phyloP scores from a whole-genome alignment of 768 basidiomycete genomes.

The Suillus americanus region DNA sequence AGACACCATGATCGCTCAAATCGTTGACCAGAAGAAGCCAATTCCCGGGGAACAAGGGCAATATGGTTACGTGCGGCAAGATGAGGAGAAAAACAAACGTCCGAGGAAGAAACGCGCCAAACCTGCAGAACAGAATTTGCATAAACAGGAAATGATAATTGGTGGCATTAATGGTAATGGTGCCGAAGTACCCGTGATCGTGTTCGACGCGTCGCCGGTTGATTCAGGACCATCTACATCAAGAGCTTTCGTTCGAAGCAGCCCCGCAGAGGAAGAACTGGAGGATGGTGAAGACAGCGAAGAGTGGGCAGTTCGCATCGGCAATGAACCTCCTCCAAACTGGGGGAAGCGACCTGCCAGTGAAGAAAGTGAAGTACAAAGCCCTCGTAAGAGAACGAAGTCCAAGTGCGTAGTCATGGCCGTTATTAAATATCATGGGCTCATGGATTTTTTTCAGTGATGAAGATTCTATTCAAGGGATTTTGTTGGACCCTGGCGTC shows the following conservation, averaged over 20 bases:
- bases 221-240: conserved; percentile 31
- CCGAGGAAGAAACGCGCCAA: conserved; percentile 47
- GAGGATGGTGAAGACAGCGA: conserved; percentile 54
- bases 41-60: conserved; percentile 75
- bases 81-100: conserved; percentile 69
- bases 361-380: conserved; percentile 36
- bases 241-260: conserved; percentile 31
- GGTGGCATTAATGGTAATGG: conserved; percentile 13
- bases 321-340: conserved; percentile 58
- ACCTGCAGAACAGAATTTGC: conserved; percentile 26
- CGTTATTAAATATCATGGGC: background rate
- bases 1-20: conserved; percentile 58
- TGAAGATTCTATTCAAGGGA: background rate
- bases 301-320: conserved; percentile 69
- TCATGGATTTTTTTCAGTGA: background rate
- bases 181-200: conserved; percentile 22
- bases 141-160: conserved; percentile 17
- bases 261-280: conserved; percentile 66
- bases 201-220: conserved; percentile 17
- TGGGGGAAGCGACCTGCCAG: conserved; percentile 66
- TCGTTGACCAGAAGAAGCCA: conserved; percentile 72
- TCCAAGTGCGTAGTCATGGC: conserved; percentile 34
- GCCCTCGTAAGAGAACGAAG: conserved; percentile 43
- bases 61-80: conserved; percentile 76
- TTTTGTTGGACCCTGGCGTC: conserved; percentile 22